A percentile compares a stretch with the other conserved stretches of the same genome.
Conservation (phyloP, 306 rosid species). For the Quercus cerris region DNA sequence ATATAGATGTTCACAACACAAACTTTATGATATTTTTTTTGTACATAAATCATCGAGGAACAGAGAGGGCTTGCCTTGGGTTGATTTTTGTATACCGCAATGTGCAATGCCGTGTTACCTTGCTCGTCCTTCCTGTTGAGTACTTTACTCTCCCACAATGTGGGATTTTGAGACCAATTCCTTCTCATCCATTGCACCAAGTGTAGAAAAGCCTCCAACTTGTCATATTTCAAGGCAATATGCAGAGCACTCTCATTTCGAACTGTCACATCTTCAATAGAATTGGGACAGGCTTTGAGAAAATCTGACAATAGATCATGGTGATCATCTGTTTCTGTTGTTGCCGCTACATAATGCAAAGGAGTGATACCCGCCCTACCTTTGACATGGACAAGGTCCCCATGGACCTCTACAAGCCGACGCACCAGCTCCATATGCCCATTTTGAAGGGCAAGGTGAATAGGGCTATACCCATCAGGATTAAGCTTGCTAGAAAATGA, state of each 20-base stretch:
- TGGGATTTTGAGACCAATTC: no score
- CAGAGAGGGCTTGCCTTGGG: constrained; percentile 15
- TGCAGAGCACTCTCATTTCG: constrained; percentile 38
- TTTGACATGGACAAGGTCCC: background rate
- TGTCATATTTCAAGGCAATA: constrained; percentile 28
- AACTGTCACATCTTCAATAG: constrained; percentile 31
- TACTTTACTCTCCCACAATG: background rate
- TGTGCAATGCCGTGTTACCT: constrained; percentile 35
- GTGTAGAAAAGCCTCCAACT: background rate
- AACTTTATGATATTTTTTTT: no score
- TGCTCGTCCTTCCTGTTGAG: constrained; percentile 26
- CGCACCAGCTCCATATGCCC: background rate
- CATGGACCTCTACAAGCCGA: background rate
- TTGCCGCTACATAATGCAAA: constrained; percentile 13
- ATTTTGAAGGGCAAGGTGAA: constrained; percentile 3
- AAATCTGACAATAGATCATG: constrained; percentile 19
- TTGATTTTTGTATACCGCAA: constrained; percentile 19
- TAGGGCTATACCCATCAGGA: constrained; percentile 5
- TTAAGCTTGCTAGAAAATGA: background rate
- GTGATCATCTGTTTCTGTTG: background rate
- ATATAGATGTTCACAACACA: no score
- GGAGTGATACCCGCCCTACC: background rate
- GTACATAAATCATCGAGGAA: background rate
- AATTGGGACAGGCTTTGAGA: constrained; percentile 29
- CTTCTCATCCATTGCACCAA: no score